A percentile compares a stretch with the other conserved stretches of the same genome.
These are phyloP conservation scores for Sinapis alba DNA, from an alignment of 441 rosid species.

Conservation along the genomic window DNA sequence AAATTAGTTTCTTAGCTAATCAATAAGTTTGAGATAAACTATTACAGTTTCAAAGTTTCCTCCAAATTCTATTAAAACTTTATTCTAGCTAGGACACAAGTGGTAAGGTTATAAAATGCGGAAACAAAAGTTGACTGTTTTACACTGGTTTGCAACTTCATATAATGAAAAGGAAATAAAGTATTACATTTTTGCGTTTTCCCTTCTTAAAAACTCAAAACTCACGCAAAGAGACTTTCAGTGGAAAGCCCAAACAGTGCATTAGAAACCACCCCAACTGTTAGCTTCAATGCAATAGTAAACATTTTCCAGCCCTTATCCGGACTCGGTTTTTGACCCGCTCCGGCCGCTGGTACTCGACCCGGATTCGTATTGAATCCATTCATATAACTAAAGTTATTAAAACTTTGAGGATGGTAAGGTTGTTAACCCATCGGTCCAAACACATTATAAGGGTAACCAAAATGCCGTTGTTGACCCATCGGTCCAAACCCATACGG, in stretches of 20 bases:
- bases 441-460: too few species aligned
- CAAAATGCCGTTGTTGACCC: slow-evolving; percentile 18
- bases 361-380: too few species aligned
- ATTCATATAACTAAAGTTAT: too few species aligned
- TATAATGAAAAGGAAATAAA: not conserved
- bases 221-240: slow-evolving; percentile 10
- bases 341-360: too few species aligned
- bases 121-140: not conserved
- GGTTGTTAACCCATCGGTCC: too few species aligned
- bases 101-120: not conserved
- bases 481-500: slow-evolving; percentile 11
- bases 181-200: not conserved
- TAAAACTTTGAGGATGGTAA: too few species aligned
- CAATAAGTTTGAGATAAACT: too few species aligned
- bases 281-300: slow-evolving; percentile 18
- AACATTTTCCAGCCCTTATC: too few species aligned
- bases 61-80: not conserved
- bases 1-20: too few species aligned
- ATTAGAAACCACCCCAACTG: slow-evolving; percentile 32
- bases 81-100: not conserved
- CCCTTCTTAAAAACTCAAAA: not conserved
- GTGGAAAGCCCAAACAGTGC: slow-evolving; percentile 22
- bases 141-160: too few species aligned
- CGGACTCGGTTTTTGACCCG: too few species aligned
- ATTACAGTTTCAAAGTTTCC: too few species aligned